These are phyloP conservation scores for Colletotrichum cereale DNA, from an alignment of 2,329 filamentous ascomycete species.

Conservation along the genomic window DNA sequence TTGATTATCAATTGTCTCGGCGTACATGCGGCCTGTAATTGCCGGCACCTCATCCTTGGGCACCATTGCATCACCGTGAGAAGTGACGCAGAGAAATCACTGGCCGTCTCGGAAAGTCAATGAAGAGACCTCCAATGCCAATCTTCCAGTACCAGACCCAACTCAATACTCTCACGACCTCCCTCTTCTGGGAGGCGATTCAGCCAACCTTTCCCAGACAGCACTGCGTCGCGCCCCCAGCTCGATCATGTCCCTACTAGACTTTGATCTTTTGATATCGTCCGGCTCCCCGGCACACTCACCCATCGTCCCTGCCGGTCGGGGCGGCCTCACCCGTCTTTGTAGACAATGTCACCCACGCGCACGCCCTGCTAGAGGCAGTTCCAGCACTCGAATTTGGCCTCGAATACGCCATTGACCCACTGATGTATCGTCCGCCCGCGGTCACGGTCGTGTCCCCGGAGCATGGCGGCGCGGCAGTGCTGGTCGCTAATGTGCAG, in stretches of 20 bases:
- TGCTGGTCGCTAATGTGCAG: background rate
- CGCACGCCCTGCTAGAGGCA: background rate
- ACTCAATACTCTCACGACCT: background rate
- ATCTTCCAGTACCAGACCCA: background rate
- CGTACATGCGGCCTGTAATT: background rate
- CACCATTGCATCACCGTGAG: background rate
- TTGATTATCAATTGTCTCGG: background rate
- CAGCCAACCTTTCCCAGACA: background rate
- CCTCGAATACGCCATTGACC: background rate
- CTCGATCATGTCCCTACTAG: background rate
- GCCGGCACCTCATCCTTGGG: background rate
- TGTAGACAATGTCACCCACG: background rate
- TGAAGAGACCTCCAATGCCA: background rate
- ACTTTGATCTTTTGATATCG: background rate
- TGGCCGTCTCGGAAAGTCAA: background rate
- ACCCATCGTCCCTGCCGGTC: background rate
- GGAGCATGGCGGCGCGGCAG: background rate
- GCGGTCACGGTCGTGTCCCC: background rate
- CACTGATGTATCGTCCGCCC: background rate
- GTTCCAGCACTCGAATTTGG: background rate
- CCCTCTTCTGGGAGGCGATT: background rate
- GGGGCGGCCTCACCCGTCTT: background rate
- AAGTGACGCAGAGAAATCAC: background rate
- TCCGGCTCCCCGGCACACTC: background rate
- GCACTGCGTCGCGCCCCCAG: background rate